Conservation (phyloP, 257 asterid species). For the Knoxia roxburghii region DNA sequence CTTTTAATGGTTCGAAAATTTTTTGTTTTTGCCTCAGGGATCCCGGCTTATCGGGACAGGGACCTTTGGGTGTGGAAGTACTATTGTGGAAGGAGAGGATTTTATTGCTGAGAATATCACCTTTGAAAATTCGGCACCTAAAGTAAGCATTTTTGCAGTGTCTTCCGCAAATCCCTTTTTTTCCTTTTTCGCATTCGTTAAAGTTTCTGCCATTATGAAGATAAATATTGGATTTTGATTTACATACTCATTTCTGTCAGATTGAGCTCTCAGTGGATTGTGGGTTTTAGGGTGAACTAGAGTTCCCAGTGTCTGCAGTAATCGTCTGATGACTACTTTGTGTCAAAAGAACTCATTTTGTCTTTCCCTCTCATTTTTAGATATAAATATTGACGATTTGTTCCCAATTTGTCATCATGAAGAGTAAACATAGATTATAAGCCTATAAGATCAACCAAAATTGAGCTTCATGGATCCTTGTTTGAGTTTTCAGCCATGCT, state of each 20-base stretch:
- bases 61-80: conserved; percentile 88
- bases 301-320: background rate
- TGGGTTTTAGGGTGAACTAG: background rate
- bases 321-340: background rate
- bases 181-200: background rate
- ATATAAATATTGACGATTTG: background rate
- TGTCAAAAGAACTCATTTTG: background rate
- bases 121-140: conserved; percentile 80
- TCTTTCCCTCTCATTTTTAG: background rate
- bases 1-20: background rate
- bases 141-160: conserved; percentile 35
- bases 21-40: conserved; percentile 27
- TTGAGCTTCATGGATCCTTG: background rate
- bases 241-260: background rate
- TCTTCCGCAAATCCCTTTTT: background rate
- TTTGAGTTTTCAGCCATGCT: too few relatives aligned
- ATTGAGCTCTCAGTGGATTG: background rate
- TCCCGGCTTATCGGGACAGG: conserved; percentile 90
- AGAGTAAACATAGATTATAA: background rate
- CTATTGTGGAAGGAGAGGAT: conserved; percentile 91
- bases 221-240: background rate
- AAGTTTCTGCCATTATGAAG: background rate
- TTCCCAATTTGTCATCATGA: background rate
- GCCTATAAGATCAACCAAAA: background rate
- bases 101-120: conserved; percentile 94